These are phyloP conservation scores for Trichoderma endophyticum DNA, from an alignment of 2,329 filamentous ascomycete species.

Conservation along the genomic window DNA sequence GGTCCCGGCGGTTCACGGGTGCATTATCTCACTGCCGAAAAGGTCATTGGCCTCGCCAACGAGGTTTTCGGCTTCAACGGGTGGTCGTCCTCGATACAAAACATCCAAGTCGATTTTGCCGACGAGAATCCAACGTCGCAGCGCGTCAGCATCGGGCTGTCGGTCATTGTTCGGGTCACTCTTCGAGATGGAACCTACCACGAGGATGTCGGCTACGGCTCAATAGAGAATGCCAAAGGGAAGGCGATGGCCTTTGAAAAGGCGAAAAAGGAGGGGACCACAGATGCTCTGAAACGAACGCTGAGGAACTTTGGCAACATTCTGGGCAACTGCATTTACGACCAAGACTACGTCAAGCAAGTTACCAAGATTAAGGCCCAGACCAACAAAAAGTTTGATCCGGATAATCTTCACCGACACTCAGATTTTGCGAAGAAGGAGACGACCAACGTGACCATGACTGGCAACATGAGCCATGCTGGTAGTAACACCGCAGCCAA, in stretches of 20 bases:
- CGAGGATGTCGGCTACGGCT: slow-evolving; percentile 95
- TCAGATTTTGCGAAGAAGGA: slow-evolving; percentile 65
- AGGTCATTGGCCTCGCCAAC: slow-evolving; percentile 91
- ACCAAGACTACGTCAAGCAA: slow-evolving; percentile 87
- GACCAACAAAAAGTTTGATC: slow-evolving; percentile 70
- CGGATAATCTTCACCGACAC: slow-evolving; percentile 78
- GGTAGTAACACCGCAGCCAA: not conserved
- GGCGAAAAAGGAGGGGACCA: slow-evolving; percentile 96
- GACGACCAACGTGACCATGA: slow-evolving; percentile 18
- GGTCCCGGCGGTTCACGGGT: slow-evolving; percentile 83
- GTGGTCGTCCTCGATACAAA: slow-evolving; percentile 94
- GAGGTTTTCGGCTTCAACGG: slow-evolving; percentile 97
- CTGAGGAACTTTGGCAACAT: slow-evolving; percentile 93
- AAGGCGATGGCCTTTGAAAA: slow-evolving; percentile 98
- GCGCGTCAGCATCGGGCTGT: slow-evolving; percentile 80
- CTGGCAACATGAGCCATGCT: not conserved
- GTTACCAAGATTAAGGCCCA: slow-evolving; percentile 85
- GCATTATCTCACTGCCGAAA: slow-evolving; percentile 93
- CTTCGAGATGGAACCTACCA: slow-evolving; percentile 93
- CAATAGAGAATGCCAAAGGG: slow-evolving; percentile 92
- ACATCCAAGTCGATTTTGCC: slow-evolving; percentile 92
- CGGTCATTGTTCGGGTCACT: slow-evolving; percentile 86
- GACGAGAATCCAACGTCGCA: slow-evolving; percentile 77
- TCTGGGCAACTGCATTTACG: slow-evolving; percentile 96
- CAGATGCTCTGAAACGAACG: slow-evolving; percentile 86